A percentile compares a stretch with the other conserved stretches of the same genome.
phyloP scores from a whole-genome alignment of 2,329 filamentous ascomycete genomes.

The Beauveria pseudobassiana region DNA sequence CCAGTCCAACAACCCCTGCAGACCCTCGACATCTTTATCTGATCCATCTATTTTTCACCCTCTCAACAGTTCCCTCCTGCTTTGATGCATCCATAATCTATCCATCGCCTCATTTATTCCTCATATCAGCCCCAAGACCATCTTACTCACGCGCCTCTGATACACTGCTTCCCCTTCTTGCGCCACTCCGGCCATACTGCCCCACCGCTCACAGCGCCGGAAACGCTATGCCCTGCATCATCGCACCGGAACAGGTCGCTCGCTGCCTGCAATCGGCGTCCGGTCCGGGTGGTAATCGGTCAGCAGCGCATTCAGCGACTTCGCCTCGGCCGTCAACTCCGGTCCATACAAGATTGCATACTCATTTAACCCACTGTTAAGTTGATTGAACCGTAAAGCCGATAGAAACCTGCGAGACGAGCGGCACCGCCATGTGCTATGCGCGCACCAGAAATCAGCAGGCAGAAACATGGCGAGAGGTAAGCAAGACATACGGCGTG shows the following conservation, averaged over 20 bases:
- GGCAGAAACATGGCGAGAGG: not conserved
- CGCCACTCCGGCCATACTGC: not conserved
- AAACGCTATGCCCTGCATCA: slow-evolving; percentile 1
- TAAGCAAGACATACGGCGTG: not conserved
- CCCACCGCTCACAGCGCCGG: slow-evolving; percentile 3
- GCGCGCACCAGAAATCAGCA: not conserved
- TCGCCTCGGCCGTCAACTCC: not conserved
- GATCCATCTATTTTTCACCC: not conserved
- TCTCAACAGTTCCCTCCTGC: not conserved
- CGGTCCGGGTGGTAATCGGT: not conserved
- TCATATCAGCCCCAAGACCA: not conserved
- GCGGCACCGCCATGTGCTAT: not conserved
- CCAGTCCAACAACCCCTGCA: not conserved
- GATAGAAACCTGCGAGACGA: not conserved
- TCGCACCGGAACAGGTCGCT: slow-evolving; percentile 5
- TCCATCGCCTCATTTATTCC: too few relatives aligned
- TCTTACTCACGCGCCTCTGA: slow-evolving; percentile 3
- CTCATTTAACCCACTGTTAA: not conserved
- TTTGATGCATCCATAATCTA: too few relatives aligned
- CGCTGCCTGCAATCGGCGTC: not conserved
- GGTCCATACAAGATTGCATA: not conserved
- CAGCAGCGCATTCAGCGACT: not conserved
- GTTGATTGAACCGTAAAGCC: slow-evolving; percentile 4
- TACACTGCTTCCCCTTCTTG: not conserved
- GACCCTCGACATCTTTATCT: not conserved